Evolutionary conservation across 257 asterid genomes (phyloP).

Genomic region (Marsdenia floribunda): DNA sequence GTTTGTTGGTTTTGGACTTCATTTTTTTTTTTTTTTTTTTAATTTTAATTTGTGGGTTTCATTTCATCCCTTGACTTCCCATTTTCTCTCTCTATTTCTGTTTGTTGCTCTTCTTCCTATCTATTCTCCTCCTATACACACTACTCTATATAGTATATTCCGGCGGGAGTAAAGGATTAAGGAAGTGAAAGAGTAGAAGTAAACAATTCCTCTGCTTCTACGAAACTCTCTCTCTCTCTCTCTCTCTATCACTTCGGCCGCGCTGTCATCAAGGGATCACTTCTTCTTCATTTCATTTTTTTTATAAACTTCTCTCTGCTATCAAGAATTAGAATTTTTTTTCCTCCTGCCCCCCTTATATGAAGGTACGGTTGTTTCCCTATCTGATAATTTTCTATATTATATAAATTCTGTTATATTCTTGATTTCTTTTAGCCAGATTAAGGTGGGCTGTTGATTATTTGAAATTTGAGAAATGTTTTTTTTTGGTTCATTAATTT

Average conservation of each 20-base stretch:
- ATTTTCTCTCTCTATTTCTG: constrained; percentile 12
- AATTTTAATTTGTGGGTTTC: constrained; percentile 32
- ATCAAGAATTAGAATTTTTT: not conserved
- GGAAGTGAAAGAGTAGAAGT: constrained; percentile 85
- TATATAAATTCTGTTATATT: constrained; percentile 9
- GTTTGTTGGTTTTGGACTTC: constrained; percentile 26
- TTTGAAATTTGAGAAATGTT: not conserved
- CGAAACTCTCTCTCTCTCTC: constrained; percentile 42
- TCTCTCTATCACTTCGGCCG: constrained; percentile 7
- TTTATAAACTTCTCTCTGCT: constrained; percentile 23
- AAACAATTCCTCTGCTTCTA: constrained; percentile 76
- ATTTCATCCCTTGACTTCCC: constrained; percentile 12
- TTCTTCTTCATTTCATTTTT: not conserved
- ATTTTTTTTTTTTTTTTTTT: constrained; percentile 17
- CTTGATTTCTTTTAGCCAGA: constrained; percentile 11
- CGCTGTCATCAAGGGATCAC: constrained; percentile 9
- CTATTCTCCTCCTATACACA: no score
- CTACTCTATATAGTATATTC: constrained; percentile 20
- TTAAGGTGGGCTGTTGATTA: constrained; percentile 34
- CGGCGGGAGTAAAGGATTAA: constrained; percentile 61
- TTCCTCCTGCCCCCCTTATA: not conserved
- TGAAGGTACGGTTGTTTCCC: constrained; percentile 34
- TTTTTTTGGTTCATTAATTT: not conserved
- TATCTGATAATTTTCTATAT: not conserved
- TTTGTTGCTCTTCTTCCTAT: not conserved